Base-by-base conservation (phyloP, 1,139 yeast species). In the Taphrina flavorubra region DNA sequence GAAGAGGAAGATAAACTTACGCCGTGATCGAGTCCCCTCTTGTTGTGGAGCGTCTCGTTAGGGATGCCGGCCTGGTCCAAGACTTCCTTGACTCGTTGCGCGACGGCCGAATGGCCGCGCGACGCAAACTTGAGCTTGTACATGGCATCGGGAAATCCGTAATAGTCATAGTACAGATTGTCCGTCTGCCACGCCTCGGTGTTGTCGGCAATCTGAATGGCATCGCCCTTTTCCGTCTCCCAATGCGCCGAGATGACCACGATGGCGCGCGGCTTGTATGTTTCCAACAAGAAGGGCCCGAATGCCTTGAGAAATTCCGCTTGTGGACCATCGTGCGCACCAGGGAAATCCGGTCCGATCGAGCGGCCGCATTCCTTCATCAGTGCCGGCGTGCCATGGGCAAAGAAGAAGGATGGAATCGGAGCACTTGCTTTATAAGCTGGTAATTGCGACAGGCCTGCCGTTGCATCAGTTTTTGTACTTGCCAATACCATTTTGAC, bases 1-100 rank as follows among this genome's bases (percentile, higher is more conserved):
- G 87, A 88, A 74, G 87, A 86, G 70, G 87, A 82, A 0, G 95
- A 92, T 1, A 87, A 91, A 92, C 94, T 89, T 2, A 83, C 88
- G 0, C 96, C 96, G 77, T 89, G 96, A 75, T 89, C 96, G 25
- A 89, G 77, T 4, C 95, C 95, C 69, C 95, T 80, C 20, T 78
- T 76, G 20, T 81, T 76, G 20, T 85, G 72, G 42, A 78, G 77
- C 0, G 86, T 78, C 1, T 79, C 49, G 10, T 37, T 51, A 7
- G 31, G 25, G 36, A 66, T 66, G 16, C 37, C 42, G 8, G 0
- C 87, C 88, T 75, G 72, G 16, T 74, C 73, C 49, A 89, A 78
- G 11, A 81, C 77, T 0, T 78, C 74, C 49, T 81, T 80, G 20
- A 89, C 78, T 69, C 81, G 78, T 20, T 79, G 71, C 0, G 89